Percentiles rank a stretch among this genome's conserved stretches.
Evolutionary conservation across 2,329 filamentous ascomycete genomes (phyloP).

Genomic region (Colletotrichum echinochloae): DNA sequence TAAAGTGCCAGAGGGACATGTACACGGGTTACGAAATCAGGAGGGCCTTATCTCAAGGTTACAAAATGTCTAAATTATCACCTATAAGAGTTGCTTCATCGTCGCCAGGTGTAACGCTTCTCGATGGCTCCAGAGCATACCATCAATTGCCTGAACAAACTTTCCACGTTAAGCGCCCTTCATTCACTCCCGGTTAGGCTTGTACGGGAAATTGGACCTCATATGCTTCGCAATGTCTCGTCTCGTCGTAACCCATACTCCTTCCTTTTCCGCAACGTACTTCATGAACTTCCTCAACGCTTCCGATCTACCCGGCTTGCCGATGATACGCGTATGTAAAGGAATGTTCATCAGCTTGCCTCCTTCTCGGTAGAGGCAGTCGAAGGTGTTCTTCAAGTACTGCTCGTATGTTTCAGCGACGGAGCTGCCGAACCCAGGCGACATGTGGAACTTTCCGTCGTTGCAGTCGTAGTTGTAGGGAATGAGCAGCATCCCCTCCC

Average conservation of each 20-base stretch:
- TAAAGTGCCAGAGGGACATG: accelerated
- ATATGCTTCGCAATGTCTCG: conserved; percentile 57
- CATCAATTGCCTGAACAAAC: neutral
- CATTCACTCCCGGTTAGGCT: conserved; percentile 43
- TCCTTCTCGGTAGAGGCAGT: conserved; percentile 55
- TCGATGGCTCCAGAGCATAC: neutral
- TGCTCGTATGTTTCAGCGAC: conserved; percentile 54
- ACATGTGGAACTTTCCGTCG: conserved; percentile 58
- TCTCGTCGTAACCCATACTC: conserved; percentile 58
- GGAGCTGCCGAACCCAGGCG: conserved; percentile 54
- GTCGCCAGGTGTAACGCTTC: neutral
- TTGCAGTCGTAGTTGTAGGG: conserved; percentile 55
- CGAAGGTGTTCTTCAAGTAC: conserved; percentile 56
- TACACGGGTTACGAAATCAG: neutral
- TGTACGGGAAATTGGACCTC: conserved; percentile 53
- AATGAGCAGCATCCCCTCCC: conserved; percentile 53
- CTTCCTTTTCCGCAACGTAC: conserved; percentile 53
- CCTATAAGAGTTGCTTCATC: neutral
- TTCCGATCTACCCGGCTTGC: conserved; percentile 54
- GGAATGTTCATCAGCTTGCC: conserved; percentile 58
- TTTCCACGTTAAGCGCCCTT: neutral
- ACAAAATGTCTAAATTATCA: neutral
- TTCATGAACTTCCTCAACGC: conserved; percentile 54
- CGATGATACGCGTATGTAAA: conserved; percentile 54
- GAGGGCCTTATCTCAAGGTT: neutral